Base-by-base conservation (phyloP, 495 filamentous ascomycete species). In the Bombardia bombarda region DNA sequence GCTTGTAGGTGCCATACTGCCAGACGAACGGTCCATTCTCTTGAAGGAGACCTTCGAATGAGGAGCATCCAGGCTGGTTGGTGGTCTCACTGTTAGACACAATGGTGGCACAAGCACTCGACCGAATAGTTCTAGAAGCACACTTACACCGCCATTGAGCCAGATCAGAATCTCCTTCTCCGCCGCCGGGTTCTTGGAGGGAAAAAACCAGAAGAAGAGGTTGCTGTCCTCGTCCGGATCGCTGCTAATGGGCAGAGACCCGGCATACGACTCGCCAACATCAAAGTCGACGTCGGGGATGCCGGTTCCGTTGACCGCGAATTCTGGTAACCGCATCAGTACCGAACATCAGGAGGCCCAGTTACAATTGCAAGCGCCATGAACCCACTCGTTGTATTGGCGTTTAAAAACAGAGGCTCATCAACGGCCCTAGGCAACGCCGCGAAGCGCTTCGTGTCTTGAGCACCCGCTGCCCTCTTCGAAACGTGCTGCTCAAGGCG, bases 121-220 rank as follows among this genome's bases (percentile, higher is more conserved):
- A 22, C 1, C 21, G 7, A 12, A 9, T 10, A 14, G 5, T n/a
- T n/a, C n/a, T n/a, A 35, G 30, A 3, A 31, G 16, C 32, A 20
- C 6, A 60, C 65, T 55, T 45, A 70, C 68, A 18, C 83, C 82
- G 32, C 82, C 83, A 50, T 85, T 85, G 5, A 86, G 61, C 71
- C 82, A 87, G 51, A 87, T 82, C n/a, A 76, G 66, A 41, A 86
- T 79, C 52, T 87, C 83, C 37, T 86, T 78, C 3, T 72, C 64
- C 6, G 73, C 66, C 4, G 51, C 52, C 4, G 69, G 66, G 32
- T 83, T 80, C 3, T 60, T 59, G 0, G 80, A 75, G 0, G 80
- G 82, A 47, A 84, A 86, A 62, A 82, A 86, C 84, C 85, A 90
- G 55, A 86, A 90, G 50, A 75, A 87, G n/a, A 89, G 60, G 40